phyloP scores from a whole-genome alignment of 305 asterid species.

The Fraxinus baroniana region DNA sequence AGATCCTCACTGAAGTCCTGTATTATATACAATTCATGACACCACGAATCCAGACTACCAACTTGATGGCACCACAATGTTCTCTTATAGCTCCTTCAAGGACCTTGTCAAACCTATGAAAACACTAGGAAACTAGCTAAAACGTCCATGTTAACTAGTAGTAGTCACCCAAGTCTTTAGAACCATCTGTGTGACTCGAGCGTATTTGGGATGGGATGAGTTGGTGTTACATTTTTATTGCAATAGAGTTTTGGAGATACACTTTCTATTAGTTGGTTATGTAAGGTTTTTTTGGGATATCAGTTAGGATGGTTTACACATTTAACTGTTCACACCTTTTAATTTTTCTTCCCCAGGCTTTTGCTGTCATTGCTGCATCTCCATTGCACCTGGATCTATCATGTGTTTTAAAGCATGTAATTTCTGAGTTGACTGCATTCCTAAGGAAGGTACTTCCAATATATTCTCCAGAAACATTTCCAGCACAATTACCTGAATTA shows the following conservation, averaged over 20 bases:
- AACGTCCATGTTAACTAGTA: not conserved
- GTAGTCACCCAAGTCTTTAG: not conserved
- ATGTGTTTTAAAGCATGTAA: slow-evolving; percentile 84
- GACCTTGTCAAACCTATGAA: not conserved
- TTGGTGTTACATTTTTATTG: not conserved
- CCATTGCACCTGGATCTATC: slow-evolving; percentile 88
- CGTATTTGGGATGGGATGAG: not conserved
- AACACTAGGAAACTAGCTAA: not conserved
- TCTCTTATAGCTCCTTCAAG: not conserved
- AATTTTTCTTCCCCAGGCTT: slow-evolving; percentile 62
- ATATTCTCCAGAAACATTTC: slow-evolving; percentile 8
- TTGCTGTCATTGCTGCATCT: slow-evolving; percentile 95
- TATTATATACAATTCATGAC: not conserved
- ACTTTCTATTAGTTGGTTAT: not conserved
- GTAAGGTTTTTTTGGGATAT: not conserved
- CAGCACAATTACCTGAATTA: slow-evolving; percentile 8
- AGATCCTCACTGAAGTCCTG: not conserved
- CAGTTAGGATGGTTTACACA: not conserved
- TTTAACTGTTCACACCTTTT: slow-evolving; percentile 13
- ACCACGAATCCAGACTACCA: not conserved
- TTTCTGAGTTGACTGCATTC: slow-evolving; percentile 92
- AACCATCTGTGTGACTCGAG: not conserved
- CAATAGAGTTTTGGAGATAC: not conserved
- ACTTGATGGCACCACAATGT: not conserved
- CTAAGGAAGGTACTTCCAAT: slow-evolving; percentile 70